Base-by-base conservation (phyloP, 2,329 filamentous ascomycete genomes). In the Aspergillus sp. region DNA sequence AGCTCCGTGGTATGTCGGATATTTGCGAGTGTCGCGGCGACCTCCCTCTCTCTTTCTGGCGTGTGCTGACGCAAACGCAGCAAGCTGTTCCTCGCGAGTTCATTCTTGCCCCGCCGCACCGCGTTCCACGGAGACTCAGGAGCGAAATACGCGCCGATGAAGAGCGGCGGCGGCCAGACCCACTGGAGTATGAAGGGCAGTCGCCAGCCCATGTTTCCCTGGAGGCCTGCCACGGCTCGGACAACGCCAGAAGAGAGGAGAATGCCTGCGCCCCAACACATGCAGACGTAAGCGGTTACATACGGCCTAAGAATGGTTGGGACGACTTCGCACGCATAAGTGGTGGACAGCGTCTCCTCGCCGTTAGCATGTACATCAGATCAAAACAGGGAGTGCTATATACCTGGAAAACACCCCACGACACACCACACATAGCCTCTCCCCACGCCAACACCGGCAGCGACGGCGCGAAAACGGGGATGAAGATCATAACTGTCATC, bases 1-100 rank as follows among this genome's bases (percentile, higher is more conserved):
- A 91, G 66, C 1, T 80, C 80, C 2, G 81, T 86, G 1, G 85
- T 93, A 53, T 89, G 82, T 1, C 84, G 74, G 79, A 93, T 93
- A 82, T 91, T 88, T 49, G 81, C 79, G 49, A 88, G 86, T 41
- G 78, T 70, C 1, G 75, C 79, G 42, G 83, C 78, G 5, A 45
- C 39, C 15, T 35, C 29, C 1, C 32, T 25, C 15, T 37, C 32
- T 11, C 24, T 26, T 3, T 31, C 29, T 7, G 32, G 34, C 11
- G 33, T 35, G 16, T 31, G 17, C 14, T 25, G 26, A 7, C 30
- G 30, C 5, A 40, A 17, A 3, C 34, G 37, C 26, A 30, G 15
- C 15, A 35, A 24, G 22, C 11, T 28, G 26, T 6, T 36, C 22
- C 20, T 24, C 8, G 30, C 30, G 5, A 6, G 19, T n/a, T 32